These are phyloP conservation scores for Adansonia rubrostipa DNA, from an alignment of 441 rosid genomes.

Conservation along the genomic window DNA sequence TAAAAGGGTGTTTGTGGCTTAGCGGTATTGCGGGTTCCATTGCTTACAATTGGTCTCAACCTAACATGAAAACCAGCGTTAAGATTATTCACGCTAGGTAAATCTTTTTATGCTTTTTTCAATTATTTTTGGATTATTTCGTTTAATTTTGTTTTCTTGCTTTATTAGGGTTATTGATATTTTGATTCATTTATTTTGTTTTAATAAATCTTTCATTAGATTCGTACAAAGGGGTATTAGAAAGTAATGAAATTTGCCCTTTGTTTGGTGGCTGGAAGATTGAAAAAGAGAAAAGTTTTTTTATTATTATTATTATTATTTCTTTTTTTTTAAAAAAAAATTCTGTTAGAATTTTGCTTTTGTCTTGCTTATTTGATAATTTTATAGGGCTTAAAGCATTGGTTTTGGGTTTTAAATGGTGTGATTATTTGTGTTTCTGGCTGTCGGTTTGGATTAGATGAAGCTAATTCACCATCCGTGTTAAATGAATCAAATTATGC, in stretches of 20 bases:
- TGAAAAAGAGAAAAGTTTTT: neutral
- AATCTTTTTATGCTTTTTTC: neutral
- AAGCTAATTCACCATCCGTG: neutral
- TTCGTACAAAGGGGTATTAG: neutral
- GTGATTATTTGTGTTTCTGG: neutral
- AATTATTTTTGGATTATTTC: neutral
- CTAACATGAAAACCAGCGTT: too few relatives aligned
- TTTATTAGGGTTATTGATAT: neutral
- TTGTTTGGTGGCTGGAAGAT: neutral
- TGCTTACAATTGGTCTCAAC: neutral
- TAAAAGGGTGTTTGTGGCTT: conserved; percentile 79
- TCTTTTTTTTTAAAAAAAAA: neutral
- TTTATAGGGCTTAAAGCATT: neutral
- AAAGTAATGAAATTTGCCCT: neutral
- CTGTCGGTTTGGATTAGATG: conserved; percentile 9
- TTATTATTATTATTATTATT: neutral
- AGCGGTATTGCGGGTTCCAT: conserved; percentile 83
- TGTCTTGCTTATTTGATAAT: neutral
- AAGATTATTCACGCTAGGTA: too few relatives aligned
- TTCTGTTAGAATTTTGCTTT: neutral
- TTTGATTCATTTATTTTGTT: neutral
- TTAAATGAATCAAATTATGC: neutral
- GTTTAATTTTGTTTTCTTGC: neutral
- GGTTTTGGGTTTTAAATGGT: neutral
- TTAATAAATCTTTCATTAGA: neutral